A percentile compares a stretch with the other conserved stretches of the same genome.
phyloP scores from a whole-genome alignment of 225 moss, liverwort and hornwort genomes.

The Sphagnum contortum region DNA sequence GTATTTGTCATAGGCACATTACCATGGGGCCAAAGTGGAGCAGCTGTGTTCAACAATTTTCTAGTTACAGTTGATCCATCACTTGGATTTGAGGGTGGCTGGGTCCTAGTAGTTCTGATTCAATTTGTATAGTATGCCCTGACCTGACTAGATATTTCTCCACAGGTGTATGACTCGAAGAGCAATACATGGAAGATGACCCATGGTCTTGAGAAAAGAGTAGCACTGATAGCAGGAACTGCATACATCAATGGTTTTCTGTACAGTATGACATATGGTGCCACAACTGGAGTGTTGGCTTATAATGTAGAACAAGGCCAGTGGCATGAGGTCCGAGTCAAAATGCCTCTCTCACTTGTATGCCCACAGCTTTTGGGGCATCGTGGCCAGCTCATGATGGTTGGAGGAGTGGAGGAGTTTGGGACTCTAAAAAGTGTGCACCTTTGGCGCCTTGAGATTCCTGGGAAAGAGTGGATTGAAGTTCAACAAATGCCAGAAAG shows the following conservation, averaged over 20 bases:
- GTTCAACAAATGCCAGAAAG: conserved; percentile 72
- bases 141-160: neutral
- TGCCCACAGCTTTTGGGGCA: conserved; percentile 70
- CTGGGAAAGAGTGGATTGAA: conserved; percentile 57
- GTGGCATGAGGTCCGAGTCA: conserved; percentile 67
- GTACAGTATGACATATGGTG: conserved; percentile 70
- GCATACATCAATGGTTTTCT: conserved; percentile 54
- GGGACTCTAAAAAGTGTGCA: conserved; percentile 59
- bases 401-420: conserved; percentile 68
- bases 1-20: no score
- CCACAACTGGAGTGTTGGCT: conserved; percentile 49
- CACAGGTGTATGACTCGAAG: conserved; percentile 75
- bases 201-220: conserved; percentile 57
- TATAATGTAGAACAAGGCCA: conserved; percentile 58
- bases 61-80: no score
- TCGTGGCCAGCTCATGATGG: conserved; percentile 69
- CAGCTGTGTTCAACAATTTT: no score
- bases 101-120: no score
- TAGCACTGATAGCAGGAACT: conserved; percentile 66
- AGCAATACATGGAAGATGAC: conserved; percentile 63
- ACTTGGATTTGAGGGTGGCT: no score
- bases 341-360: conserved; percentile 51
- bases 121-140: neutral
- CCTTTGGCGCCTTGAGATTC: conserved; percentile 65
- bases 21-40: no score